phyloP scores from a whole-genome alignment of 257 asterid species.

The Nicotiana benthamiana region DNA sequence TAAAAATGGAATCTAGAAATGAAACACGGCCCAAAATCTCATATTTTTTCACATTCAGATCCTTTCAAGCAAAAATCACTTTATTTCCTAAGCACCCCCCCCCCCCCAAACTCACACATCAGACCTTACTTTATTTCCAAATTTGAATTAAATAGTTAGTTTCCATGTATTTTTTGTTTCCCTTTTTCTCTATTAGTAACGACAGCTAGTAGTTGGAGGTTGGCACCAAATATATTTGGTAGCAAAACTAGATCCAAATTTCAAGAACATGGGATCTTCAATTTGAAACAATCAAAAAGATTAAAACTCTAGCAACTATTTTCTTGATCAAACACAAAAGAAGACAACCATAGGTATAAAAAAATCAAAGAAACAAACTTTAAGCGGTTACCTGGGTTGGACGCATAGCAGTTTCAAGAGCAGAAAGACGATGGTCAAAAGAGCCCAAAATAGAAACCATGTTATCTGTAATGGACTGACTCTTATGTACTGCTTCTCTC shows the following conservation, averaged over 20 bases:
- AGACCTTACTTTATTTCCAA: background rate
- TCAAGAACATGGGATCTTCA: background rate
- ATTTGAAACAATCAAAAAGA: background rate
- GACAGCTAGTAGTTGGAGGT: background rate
- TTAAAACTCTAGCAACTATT: background rate
- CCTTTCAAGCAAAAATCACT: background rate
- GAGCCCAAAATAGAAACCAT: conserved; percentile 40
- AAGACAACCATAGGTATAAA: background rate
- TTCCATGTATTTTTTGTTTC: background rate
- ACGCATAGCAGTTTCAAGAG: conserved; percentile 46
- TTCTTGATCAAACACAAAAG: background rate
- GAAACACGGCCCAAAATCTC: background rate
- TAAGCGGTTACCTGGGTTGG: conserved; percentile 31
- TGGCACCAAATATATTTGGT: background rate
- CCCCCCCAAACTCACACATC: no score
- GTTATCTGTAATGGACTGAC: conserved; percentile 37
- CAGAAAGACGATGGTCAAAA: conserved; percentile 42
- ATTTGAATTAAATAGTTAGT: background rate
- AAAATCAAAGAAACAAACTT: background rate
- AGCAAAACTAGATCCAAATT: background rate
- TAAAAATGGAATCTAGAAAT: background rate
- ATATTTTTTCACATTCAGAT: background rate
- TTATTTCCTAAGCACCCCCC: background rate
- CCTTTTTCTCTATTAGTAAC: background rate
- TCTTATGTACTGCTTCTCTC: conserved; percentile 33